Percentiles rank a stretch among this genome's conserved stretches.
Evolutionary conservation across 2,329 filamentous ascomycete genomes (phyloP).

Genomic region (Colletotrichum agaves): DNA sequence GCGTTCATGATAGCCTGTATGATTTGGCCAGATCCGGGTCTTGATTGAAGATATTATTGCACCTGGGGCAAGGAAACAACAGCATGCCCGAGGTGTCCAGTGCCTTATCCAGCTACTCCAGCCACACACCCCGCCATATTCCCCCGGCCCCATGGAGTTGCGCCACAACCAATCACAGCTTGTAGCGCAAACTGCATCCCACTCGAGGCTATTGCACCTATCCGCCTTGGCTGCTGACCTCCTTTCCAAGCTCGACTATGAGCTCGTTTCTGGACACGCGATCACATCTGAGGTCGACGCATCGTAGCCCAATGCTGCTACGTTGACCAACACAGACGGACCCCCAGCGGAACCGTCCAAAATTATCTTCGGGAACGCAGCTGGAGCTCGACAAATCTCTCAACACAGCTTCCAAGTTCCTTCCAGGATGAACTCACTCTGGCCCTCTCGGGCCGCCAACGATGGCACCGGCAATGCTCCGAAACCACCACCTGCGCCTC

Average conservation of each 20-base stretch:
- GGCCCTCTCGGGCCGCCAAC: conserved; percentile 51
- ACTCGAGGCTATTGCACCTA: conserved; percentile 24
- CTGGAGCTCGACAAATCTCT: conserved; percentile 24
- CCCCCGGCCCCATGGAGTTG: background rate
- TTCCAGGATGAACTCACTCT: conserved; percentile 57
- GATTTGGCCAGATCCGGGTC: no score
- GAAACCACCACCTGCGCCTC: conserved; percentile 31
- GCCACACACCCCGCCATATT: conserved; percentile 32
- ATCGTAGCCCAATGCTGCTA: background rate
- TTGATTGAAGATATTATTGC: no score
- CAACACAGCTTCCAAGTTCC: conserved; percentile 10
- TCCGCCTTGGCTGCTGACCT: conserved; percentile 15
- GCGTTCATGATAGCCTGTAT: no score
- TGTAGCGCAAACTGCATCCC: conserved; percentile 35
- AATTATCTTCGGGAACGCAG: background rate
- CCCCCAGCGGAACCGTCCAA: background rate
- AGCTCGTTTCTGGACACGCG: background rate
- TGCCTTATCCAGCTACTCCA: no score
- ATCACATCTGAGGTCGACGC: conserved; percentile 9
- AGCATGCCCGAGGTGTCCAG: no score
- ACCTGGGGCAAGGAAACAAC: no score
- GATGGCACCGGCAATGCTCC: conserved; percentile 43
- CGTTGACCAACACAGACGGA: background rate
- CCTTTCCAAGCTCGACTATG: conserved; percentile 21
- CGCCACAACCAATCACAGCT: conserved; percentile 29